phyloP scores from a whole-genome alignment of 192 early-diverging fungal genomes.

The Backusella tuberculispora region DNA sequence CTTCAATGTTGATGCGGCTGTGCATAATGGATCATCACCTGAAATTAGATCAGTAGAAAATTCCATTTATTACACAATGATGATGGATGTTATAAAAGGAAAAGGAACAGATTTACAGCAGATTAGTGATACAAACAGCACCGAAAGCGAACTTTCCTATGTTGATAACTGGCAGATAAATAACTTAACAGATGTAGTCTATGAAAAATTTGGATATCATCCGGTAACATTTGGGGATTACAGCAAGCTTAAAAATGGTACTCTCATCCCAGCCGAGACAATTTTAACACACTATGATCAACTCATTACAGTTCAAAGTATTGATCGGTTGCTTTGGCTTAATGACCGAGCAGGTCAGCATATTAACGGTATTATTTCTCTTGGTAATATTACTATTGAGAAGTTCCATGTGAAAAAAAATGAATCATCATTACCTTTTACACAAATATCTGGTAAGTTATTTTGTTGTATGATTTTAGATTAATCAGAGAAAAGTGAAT shows the following conservation, averaged over 20 bases:
- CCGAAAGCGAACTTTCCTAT: background rate
- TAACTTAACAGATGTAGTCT: constrained; percentile 52
- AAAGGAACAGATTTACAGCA: constrained; percentile 27
- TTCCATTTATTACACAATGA: constrained; percentile 53
- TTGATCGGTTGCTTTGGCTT: constrained; percentile 35
- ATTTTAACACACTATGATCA: constrained; percentile 57
- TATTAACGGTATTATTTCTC: constrained; percentile 3
- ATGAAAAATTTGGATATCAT: constrained; percentile 64
- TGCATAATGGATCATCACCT: constrained; percentile 23
- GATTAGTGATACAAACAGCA: background rate
- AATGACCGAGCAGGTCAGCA: background rate
- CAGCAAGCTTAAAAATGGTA: constrained; percentile 48
- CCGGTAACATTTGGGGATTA: constrained; percentile 80
- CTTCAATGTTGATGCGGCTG: constrained; percentile 67
- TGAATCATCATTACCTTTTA: constrained; percentile 24
- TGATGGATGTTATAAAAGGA: constrained; percentile 60
- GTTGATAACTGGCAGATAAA: constrained; percentile 1
- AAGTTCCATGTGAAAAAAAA: constrained; percentile 27
- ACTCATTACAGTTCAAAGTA: constrained; percentile 41
- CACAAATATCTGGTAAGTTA: constrained; percentile 46
- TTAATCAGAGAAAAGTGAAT: background rate
- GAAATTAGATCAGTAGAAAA: constrained; percentile 39
- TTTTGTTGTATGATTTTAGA: too few relatives aligned
- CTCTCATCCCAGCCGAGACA: constrained; percentile 54
- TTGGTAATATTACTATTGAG: constrained; percentile 31